Evolutionary conservation across 768 basidiomycete genomes (phyloP).

Genomic region (Russula sp.): DNA sequence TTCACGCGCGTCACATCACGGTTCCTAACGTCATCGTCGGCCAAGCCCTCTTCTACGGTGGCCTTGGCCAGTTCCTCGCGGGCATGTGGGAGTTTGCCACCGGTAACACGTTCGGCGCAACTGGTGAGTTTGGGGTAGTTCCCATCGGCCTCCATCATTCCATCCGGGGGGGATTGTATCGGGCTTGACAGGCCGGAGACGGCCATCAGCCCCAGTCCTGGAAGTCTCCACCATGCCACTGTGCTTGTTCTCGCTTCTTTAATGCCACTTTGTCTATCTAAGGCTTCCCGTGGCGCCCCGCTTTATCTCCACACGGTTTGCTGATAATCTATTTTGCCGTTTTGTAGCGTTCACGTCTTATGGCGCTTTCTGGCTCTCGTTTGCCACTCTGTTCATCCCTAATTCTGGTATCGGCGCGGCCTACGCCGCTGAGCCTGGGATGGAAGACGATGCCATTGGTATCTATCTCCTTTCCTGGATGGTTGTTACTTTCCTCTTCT

Average conservation of each 20-base stretch:
- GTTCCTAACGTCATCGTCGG: slow-evolving; percentile 70
- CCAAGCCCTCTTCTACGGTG: slow-evolving; percentile 82
- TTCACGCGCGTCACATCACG: slow-evolving; percentile 45
- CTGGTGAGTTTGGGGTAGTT: slow-evolving; percentile 41
- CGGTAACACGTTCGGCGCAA: slow-evolving; percentile 64
- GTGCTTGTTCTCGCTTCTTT: not conserved
- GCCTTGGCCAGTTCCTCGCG: slow-evolving; percentile 77
- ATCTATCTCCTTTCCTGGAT: slow-evolving; percentile 74
- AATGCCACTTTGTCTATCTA: not conserved
- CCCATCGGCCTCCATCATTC: not conserved
- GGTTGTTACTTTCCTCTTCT: slow-evolving; percentile 58
- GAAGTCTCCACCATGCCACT: not conserved
- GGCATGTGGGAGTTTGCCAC: slow-evolving; percentile 68
- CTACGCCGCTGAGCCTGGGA: slow-evolving; percentile 31
- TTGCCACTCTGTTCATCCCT: slow-evolving; percentile 64
- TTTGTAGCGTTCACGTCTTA: slow-evolving; percentile 67
- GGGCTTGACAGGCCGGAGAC: no score
- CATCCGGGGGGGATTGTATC: not conserved
- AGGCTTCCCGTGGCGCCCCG: not conserved
- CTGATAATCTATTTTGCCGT: slow-evolving; percentile 22
- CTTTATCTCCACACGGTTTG: not conserved
- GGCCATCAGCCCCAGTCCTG: not conserved
- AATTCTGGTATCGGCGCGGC: slow-evolving; percentile 52
- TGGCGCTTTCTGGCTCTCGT: slow-evolving; percentile 88
- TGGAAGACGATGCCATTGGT: slow-evolving; percentile 54